Evolutionary conservation across 1,284 basidiomycete species (phyloP).

Genomic region (Leccinum proliferum): DNA sequence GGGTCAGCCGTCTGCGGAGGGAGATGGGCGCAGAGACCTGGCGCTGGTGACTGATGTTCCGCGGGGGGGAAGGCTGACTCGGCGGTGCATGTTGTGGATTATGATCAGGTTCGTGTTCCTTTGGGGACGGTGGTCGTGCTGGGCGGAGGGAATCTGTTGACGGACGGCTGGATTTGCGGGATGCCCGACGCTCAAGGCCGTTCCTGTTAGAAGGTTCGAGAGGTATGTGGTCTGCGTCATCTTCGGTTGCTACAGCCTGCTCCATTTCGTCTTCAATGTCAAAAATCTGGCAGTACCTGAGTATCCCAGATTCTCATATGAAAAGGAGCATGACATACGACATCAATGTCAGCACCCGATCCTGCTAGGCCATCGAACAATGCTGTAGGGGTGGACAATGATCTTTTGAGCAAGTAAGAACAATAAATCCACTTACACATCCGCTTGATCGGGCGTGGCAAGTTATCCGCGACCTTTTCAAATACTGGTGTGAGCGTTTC

Average conservation of each 20-base stretch:
- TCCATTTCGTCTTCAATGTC: conserved; percentile 48
- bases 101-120: conserved; percentile 14
- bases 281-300: conserved; percentile 54
- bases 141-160: conserved; percentile 22
- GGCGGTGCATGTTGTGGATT: background rate
- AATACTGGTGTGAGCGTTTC: conserved; percentile 64
- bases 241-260: conserved; percentile 9
- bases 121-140: conserved; percentile 14
- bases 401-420: conserved; percentile 8
- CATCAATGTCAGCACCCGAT: conserved; percentile 68
- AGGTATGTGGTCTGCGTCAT: conserved; percentile 3
- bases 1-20: conserved; percentile 42
- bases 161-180: conserved; percentile 29
- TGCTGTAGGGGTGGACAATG: conserved; percentile 36
- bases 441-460: conserved; percentile 68
- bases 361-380: conserved; percentile 79
- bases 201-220: conserved; percentile 10
- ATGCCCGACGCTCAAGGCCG: conserved; percentile 27
- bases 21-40: conserved; percentile 20
- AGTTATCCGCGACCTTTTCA: conserved; percentile 64
- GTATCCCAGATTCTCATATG: background rate
- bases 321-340: conserved; percentile 40
- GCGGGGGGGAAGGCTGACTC: conserved; percentile 13
- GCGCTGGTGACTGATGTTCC: conserved; percentile 9
- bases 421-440: conserved; percentile 47